Evolutionary conservation across 805 yeast species (phyloP).

Genomic region (Ascoidea tarda): DNA sequence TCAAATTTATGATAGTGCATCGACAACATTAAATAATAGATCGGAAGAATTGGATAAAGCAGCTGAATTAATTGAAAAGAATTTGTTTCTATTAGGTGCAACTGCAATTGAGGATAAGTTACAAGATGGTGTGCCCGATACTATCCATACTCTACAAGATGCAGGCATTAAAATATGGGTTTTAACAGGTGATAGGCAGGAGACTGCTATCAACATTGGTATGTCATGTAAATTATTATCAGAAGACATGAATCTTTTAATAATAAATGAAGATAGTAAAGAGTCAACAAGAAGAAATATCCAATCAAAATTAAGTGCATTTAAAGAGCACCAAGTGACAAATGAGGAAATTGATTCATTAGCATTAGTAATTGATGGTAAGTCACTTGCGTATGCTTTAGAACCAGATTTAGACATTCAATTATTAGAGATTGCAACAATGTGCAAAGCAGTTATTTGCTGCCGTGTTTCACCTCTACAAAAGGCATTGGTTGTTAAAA

Average conservation of each 20-base stretch:
- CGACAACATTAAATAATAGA: constrained; percentile 69
- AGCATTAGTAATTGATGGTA: constrained; percentile 91
- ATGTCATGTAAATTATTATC: constrained; percentile 91
- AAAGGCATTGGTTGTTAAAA: constrained; percentile 88
- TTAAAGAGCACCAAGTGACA: constrained; percentile 50
- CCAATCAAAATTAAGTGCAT: constrained; percentile 60
- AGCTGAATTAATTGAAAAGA: constrained; percentile 78
- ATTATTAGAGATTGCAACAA: constrained; percentile 64
- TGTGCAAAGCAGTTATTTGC: constrained; percentile 93
- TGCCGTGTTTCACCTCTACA: constrained; percentile 97
- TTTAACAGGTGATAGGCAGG: constrained; percentile 95
- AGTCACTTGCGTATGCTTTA: constrained; percentile 74
- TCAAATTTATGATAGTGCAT: constrained; percentile 53
- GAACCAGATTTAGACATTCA: constrained; percentile 69
- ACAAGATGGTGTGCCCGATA: constrained; percentile 97
- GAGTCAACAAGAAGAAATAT: constrained; percentile 68
- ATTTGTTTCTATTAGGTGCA: constrained; percentile 77
- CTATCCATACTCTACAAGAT: constrained; percentile 85
- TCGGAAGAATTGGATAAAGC: constrained; percentile 67
- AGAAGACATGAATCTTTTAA: constrained; percentile 90
- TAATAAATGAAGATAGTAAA: constrained; percentile 75
- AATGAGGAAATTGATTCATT: constrained; percentile 60
- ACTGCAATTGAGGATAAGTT: constrained; percentile 97
- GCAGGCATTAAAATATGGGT: constrained; percentile 99
- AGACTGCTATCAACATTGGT: constrained; percentile 96